phyloP scores from a whole-genome alignment of 164 flowering plant species.

The Tetracentron sinense region DNA sequence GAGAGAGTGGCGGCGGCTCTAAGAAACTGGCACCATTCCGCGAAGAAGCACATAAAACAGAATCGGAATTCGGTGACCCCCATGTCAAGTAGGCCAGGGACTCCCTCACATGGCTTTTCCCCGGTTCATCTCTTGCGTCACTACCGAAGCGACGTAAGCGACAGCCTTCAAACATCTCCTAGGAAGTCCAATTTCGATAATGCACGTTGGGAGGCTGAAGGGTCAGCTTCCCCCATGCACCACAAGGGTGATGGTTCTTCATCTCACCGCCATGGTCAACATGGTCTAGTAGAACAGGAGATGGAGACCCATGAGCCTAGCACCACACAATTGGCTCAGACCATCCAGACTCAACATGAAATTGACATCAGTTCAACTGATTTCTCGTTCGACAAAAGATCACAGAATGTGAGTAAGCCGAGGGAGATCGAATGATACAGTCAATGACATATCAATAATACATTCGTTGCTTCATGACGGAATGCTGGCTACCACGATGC shows the following conservation, averaged over 20 bases:
- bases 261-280: constrained; percentile 16
- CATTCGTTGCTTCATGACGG: too few relatives aligned
- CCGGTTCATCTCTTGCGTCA: constrained; percentile 53
- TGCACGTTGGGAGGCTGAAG: constrained; percentile 39
- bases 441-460: too few relatives aligned
- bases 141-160: constrained; percentile 30
- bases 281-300: constrained; percentile 11
- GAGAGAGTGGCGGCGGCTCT: constrained; percentile 64
- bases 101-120: constrained; percentile 45
- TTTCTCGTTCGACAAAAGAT: background rate
- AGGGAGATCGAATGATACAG: too few relatives aligned
- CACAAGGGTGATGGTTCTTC: constrained; percentile 28
- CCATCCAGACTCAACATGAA: constrained; percentile 21
- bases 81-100: constrained; percentile 46
- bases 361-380: constrained; percentile 12
- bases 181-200: constrained; percentile 24
- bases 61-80: constrained; percentile 40
- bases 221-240: constrained; percentile 32
- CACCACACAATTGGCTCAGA: constrained; percentile 8
- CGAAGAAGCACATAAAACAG: constrained; percentile 51
- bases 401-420: background rate
- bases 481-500: too few relatives aligned
- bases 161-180: constrained; percentile 46
- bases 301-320: constrained; percentile 12
- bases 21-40: constrained; percentile 66